These are phyloP conservation scores for Farysia itapuensis DNA, from an alignment of 1,284 basidiomycete genomes.

Conservation along the genomic window DNA sequence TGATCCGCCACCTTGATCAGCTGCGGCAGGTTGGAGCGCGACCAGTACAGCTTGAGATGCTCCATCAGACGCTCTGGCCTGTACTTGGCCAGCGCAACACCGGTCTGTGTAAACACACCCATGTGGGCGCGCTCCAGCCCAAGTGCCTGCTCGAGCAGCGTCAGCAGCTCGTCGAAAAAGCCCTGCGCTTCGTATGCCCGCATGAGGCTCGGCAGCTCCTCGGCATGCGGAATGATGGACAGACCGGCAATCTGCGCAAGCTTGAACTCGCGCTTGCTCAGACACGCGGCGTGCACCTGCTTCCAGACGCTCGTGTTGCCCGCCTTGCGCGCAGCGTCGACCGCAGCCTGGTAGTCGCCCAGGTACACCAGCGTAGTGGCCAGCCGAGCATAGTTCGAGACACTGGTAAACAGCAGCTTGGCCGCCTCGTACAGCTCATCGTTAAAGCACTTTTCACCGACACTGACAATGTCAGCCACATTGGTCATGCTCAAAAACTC, in stretches of 20 bases:
- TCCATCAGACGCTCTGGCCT: conserved; percentile 98
- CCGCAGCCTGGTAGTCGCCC: conserved; percentile 94
- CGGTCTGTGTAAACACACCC: conserved; percentile 82
- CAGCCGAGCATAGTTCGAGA: conserved; percentile 96
- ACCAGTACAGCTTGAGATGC: conserved; percentile 95
- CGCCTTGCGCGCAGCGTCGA: conserved; percentile 96
- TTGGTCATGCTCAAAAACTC: conserved; percentile 99
- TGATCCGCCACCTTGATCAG: conserved; percentile 93
- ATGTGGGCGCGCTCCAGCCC: conserved; percentile 91
- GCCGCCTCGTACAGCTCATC: conserved; percentile 97
- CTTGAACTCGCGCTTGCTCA: conserved; percentile 95
- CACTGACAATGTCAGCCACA: conserved; percentile 90
- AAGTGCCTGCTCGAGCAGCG: conserved; percentile 87
- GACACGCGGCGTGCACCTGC: conserved; percentile 97
- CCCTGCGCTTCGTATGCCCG: conserved; percentile 86
- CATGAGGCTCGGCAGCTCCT: conserved; percentile 82
- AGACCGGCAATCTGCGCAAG: conserved; percentile 79
- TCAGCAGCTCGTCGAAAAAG: conserved; percentile 90
- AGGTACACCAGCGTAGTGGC: conserved; percentile 98
- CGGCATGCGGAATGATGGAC: conserved; percentile 65
- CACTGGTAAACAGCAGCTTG: conserved; percentile 91
- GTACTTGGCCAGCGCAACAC: conserved; percentile 96
- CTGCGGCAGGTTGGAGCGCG: conserved; percentile 93
- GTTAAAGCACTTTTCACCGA: conserved; percentile 99
- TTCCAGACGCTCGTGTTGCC: conserved; percentile 99